Base-by-base conservation (phyloP, 352 stramenopile species). In the Globisporangium emineosum region DNA sequence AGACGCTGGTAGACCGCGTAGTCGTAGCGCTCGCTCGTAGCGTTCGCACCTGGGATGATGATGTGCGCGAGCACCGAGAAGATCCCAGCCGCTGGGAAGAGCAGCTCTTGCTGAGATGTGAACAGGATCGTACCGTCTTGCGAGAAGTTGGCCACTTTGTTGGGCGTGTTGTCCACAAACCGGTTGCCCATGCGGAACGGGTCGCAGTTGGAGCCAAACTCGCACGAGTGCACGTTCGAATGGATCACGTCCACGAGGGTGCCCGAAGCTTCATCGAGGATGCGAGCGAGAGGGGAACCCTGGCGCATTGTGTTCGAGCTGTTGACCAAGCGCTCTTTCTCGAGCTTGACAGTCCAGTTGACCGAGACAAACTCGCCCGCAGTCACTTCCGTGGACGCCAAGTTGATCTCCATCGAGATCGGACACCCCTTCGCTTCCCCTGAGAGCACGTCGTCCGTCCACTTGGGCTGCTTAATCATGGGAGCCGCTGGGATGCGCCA, bases 11-110 rank as follows among this genome's bases (percentile, higher is more conserved):
- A 77, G n/a, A 73, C 71, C 8, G 61, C 71, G 25, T 64, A 75
- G 59, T 77, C 71, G 29, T 65, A 69, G 35, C 71, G 71, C 52
- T 68, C 60, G 23, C 35, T 53, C 29, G 51, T 62, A 1, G 25
- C 32, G 15, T 59, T 66, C 19, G 19, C 15, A 12, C 64, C 13
- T 13, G 64, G 58, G 3, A 77, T 29, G 37, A 77, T 73, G 51
- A 77, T 65, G 32, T 77, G 71, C 30, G 71, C 68, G 35, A 77
- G 45, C 23, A 77, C 67, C 13, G 68, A 71, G 65, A 66, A 77
- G 49, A 68, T 49, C 1, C 71, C 68, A 3, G 56, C 0, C 7
- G 59, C 17, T 3, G 51, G 54, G 65, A 58, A 77, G 8, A 49
- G 15, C 32, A 77, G 57, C 42, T 77, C 67, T 2, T 69, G 47